phyloP scores from a whole-genome alignment of 352 stramenopile species.

The Pythium biforme region DNA sequence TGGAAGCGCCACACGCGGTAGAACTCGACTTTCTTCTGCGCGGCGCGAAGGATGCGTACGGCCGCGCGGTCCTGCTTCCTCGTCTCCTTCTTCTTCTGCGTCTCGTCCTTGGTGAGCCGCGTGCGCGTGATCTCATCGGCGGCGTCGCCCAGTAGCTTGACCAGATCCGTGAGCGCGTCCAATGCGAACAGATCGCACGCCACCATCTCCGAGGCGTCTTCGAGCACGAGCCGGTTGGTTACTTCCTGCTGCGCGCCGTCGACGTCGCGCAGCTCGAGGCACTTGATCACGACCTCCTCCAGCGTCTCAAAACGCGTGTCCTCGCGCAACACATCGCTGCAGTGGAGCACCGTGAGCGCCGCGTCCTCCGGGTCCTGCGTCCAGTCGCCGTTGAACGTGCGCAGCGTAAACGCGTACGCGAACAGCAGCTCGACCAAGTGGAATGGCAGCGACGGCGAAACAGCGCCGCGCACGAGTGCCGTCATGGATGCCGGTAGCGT shows the following conservation, averaged over 20 bases:
- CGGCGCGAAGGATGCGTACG: constrained; percentile 29
- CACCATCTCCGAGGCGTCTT: constrained; percentile 46
- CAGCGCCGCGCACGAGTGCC: constrained; percentile 34
- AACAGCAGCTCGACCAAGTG: constrained; percentile 73
- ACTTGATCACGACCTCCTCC: constrained; percentile 41
- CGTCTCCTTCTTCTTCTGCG: constrained; percentile 3
- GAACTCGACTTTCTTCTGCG: constrained; percentile 62
- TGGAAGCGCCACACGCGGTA: constrained; percentile 52
- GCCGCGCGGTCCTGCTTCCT: constrained; percentile 25
- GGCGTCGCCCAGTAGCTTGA: constrained; percentile 34
- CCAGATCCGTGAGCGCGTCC: constrained; percentile 60
- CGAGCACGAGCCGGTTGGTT: constrained; percentile 37
- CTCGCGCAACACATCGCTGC: constrained; percentile 45
- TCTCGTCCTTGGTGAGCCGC: constrained; percentile 5
- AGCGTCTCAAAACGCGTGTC: constrained; percentile 50
- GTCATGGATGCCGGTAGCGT: constrained; percentile 38
- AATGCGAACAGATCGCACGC: constrained; percentile 49
- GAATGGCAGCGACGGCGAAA: constrained; percentile 46
- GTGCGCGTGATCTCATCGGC: constrained; percentile 27
- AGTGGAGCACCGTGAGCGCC: constrained; percentile 39
- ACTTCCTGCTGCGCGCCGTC: constrained; percentile 9
- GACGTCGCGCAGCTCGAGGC: constrained; percentile 15
- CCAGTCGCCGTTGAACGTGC: constrained; percentile 79
- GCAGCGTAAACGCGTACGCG: constrained; percentile 66
- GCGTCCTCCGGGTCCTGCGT: constrained; percentile 53